These are phyloP conservation scores for Cercospora sp. DNA, from an alignment of 2,329 filamentous ascomycete genomes.

Conservation along the genomic window DNA sequence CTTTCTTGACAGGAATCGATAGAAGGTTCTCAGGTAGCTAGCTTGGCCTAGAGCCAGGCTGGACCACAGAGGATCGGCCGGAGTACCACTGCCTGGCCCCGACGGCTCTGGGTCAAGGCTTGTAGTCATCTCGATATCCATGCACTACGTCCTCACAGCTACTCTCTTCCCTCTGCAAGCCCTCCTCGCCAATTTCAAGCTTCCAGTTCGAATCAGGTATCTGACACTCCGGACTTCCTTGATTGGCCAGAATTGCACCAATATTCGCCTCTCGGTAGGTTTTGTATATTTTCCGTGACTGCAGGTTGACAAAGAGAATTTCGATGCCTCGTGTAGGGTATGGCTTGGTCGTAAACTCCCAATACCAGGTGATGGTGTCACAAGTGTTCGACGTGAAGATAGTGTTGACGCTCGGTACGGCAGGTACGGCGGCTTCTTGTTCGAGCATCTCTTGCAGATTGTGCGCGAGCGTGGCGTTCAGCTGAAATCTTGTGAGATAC, in stretches of 20 bases:
- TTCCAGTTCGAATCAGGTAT: constrained; percentile 2
- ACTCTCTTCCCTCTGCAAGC: constrained; percentile 2
- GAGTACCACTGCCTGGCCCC: too few relatives aligned
- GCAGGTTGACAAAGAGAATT: constrained; percentile 23
- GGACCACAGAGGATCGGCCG: too few relatives aligned
- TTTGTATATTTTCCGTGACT: constrained; percentile 23
- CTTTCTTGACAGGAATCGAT: too few relatives aligned
- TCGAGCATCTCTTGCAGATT: constrained; percentile 20
- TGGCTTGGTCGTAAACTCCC: constrained; percentile 24
- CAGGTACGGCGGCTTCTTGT: constrained; percentile 21
- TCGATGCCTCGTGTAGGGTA: constrained; percentile 25
- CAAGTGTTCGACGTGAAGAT: constrained; percentile 25
- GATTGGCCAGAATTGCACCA: constrained; percentile 19
- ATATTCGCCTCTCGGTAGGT: constrained; percentile 24
- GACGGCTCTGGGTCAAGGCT: too few relatives aligned
- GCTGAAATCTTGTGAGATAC: not conserved
- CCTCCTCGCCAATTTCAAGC: constrained; percentile 9
- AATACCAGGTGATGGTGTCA: constrained; percentile 30
- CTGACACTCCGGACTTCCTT: constrained; percentile 22
- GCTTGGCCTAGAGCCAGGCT: too few relatives aligned
- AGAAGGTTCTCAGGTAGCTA: too few relatives aligned
- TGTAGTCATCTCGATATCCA: not conserved
- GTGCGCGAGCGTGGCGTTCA: constrained; percentile 20
- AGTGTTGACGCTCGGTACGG: constrained; percentile 17
- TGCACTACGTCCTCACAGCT: not conserved